Base-by-base conservation (phyloP, 345 rosid species). In the Pistacia atlantica region DNA sequence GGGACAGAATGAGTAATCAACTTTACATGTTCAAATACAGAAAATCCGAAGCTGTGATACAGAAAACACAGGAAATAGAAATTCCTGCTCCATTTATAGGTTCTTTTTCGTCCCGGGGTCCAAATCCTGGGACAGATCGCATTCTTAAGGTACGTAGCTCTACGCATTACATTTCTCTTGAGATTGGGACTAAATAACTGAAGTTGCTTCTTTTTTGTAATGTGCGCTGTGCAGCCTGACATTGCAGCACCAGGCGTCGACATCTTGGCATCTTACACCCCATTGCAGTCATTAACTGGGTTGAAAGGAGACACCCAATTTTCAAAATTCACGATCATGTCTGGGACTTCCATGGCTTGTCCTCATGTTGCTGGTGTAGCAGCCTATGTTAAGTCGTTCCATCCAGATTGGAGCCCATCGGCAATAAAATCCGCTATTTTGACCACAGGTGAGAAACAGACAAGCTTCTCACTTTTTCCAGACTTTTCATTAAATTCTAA, bases 321-420 rank as follows among this genome's bases (percentile, higher is more conserved):
- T 83, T 88, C 98, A 4, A 84, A 87, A 71, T 95, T 88, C 78
- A 85, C 91, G 14, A 76, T 95, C 46, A 87, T 90, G 88, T 95
- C 98, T 1, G 98, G 98, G 1, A 95, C 98, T 71, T 93, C 98
- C 75, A 95, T 95, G 98, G 87, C 98, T 0, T 87, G 94, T 65
- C 98, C 98, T 35, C 98, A 95, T 69, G 94, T 79, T 75, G 93
- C 98, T 4, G 98, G 98, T 1, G 89, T 81, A 51, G 72, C 42
- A 13, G 98, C 98, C 72, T 95, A 95, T n/a, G 82, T 95, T 51
- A 95, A 93, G 84, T 95, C 98, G 46, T 95, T 95, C 78, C 98
- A 95, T 73, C 94, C 95, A 0, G 86, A 77, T 45, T 93, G 98
- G 98, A 67, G 87, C 0, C 84, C 95, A 0, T 93, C 98, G 1